These are phyloP conservation scores for Podaxis sp. DNA, from an alignment of 768 basidiomycete species.

Conservation along the genomic window DNA sequence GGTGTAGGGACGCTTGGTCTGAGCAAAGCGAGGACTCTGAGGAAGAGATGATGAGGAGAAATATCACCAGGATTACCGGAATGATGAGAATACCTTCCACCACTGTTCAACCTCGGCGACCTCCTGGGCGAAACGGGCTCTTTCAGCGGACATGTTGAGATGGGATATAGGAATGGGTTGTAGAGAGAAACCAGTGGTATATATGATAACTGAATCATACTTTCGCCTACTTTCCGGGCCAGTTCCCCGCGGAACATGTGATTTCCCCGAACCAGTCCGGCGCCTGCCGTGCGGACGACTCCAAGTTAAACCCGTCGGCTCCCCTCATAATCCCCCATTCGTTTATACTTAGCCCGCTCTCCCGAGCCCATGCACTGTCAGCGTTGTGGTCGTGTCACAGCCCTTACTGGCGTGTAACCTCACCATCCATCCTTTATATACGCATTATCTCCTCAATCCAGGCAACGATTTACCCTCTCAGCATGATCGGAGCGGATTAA, in stretches of 20 bases:
- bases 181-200: slow-evolving; percentile 20
- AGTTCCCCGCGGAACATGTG: slow-evolving; percentile 39
- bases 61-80: slow-evolving; percentile 5
- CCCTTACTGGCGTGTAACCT: not conserved
- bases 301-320: slow-evolving; percentile 31
- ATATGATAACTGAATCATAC: slow-evolving; percentile 24
- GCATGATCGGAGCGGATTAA: slow-evolving; percentile 9
- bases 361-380: not conserved
- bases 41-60: slow-evolving; percentile 8
- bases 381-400: not conserved
- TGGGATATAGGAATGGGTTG: slow-evolving; percentile 13
- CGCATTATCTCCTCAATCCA: slow-evolving; percentile 10
- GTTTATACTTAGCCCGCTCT: slow-evolving; percentile 20
- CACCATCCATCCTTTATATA: not conserved
- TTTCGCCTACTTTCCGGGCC: slow-evolving; percentile 23
- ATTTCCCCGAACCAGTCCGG: slow-evolving; percentile 33
- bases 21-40: slow-evolving; percentile 83
- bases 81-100: slow-evolving; percentile 71
- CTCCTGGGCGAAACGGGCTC: slow-evolving; percentile 71
- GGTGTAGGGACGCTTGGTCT: slow-evolving; percentile 88
- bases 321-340: slow-evolving; percentile 21
- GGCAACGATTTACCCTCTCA: not conserved
- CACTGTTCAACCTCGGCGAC: slow-evolving; percentile 85
- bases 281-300: slow-evolving; percentile 18
- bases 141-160: slow-evolving; percentile 59